phyloP scores from a whole-genome alignment of 306 rosid species.

The Canavalia ensiformis region DNA sequence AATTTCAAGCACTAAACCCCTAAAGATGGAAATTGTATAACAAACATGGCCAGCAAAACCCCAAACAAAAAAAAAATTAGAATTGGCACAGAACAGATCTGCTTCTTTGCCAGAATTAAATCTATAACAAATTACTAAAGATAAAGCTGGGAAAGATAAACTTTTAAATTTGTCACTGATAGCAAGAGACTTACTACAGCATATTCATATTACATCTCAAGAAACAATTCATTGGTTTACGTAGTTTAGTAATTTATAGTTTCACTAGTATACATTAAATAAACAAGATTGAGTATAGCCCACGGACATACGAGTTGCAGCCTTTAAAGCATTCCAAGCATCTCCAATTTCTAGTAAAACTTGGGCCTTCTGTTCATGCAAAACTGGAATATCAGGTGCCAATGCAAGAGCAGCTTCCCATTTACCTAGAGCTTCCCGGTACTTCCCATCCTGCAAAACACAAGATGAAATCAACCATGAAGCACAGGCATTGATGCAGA shows the following conservation, averaged over 20 bases:
- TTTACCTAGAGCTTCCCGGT: conserved; percentile 83
- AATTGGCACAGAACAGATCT: not conserved
- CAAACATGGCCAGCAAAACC: conserved; percentile 23
- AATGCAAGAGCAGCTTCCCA: conserved; percentile 90
- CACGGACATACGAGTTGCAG: conserved; percentile 74
- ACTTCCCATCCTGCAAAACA: conserved; percentile 73
- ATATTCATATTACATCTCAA: conserved; percentile 4
- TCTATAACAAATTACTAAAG: not conserved
- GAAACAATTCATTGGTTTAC: conserved; percentile 26
- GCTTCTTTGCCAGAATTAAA: conserved; percentile 9
- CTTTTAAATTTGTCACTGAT: conserved; percentile 6
- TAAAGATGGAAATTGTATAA: conserved; percentile 19
- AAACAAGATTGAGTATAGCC: conserved; percentile 26
- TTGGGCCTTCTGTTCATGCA: conserved; percentile 93
- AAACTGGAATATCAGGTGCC: conserved; percentile 70
- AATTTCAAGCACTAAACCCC: conserved; percentile 16
- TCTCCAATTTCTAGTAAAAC: conserved; percentile 88
- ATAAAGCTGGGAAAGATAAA: not conserved
- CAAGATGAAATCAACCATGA: not conserved
- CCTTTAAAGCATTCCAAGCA: conserved; percentile 89
- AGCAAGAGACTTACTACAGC: not conserved
- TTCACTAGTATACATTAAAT: conserved; percentile 20
- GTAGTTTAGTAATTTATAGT: conserved; percentile 7
- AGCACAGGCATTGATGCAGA: not conserved
- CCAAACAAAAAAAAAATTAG: not conserved